phyloP scores from a whole-genome alignment of 768 basidiomycete species.

The Trametes cingulata region DNA sequence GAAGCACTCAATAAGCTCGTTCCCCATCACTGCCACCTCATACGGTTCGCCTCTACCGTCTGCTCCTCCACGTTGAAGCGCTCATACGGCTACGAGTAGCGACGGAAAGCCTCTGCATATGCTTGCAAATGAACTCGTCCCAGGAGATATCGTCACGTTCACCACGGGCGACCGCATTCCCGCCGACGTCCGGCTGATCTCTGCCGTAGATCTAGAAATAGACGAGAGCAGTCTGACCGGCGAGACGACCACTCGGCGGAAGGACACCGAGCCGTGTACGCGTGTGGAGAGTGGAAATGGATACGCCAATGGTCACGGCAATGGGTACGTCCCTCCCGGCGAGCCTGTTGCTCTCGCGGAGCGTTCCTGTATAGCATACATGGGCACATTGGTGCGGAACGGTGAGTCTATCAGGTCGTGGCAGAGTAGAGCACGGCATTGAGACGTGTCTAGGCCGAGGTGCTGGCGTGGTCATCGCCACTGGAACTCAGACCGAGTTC shows the following conservation, averaged over 20 bases:
- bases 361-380: conserved; percentile 85
- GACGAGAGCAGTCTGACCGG: conserved; percentile 96
- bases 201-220: conserved; percentile 86
- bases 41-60: conserved; percentile 46
- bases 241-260: conserved; percentile 81
- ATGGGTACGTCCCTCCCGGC: conserved; percentile 28
- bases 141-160: conserved; percentile 90
- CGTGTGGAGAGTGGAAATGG: conserved; percentile 35
- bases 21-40: conserved; percentile 92
- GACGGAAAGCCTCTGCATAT: conserved; percentile 72
- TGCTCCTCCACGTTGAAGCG: neutral
- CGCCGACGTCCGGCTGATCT: conserved; percentile 83
- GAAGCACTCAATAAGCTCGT: conserved; percentile 97
- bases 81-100: conserved; percentile 21
- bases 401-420: conserved; percentile 44
- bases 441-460: conserved; percentile 58
- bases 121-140: conserved; percentile 97
- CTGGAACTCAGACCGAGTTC: conserved; percentile 86
- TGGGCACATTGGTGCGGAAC: conserved; percentile 93
- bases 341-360: conserved; percentile 70
- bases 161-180: conserved; percentile 92
- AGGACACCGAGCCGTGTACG: conserved; percentile 57
- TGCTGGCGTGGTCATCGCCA: conserved; percentile 83
- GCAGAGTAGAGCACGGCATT: neutral
- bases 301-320: conserved; percentile 19